Conservation (phyloP, 176 grass and related monocot genomes). For the Juncus inflexus region DNA sequence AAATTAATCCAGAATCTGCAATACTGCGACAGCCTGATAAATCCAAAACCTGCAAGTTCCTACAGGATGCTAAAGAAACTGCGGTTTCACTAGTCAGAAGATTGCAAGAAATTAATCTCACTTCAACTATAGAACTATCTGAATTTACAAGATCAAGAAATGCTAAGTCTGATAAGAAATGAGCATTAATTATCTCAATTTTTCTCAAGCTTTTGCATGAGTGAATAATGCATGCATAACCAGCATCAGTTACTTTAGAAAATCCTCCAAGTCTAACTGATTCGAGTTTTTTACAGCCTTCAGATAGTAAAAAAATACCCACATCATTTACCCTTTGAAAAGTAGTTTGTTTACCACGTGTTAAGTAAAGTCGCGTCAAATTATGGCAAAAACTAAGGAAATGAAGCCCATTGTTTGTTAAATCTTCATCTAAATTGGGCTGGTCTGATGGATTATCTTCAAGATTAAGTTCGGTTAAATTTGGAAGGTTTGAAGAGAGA, state of each 20-base stretch:
- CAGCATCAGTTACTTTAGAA: constrained; percentile 89
- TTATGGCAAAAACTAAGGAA: constrained; percentile 69
- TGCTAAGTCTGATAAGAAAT: constrained; percentile 73
- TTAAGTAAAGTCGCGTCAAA: constrained; percentile 64
- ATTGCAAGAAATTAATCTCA: constrained; percentile 71
- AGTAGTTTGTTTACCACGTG: constrained; percentile 47
- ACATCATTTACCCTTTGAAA: constrained; percentile 89
- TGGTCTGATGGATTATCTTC: constrained; percentile 61
- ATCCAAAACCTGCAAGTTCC: constrained; percentile 66
- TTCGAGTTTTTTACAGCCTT: constrained; percentile 83
- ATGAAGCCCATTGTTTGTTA: constrained; percentile 78
- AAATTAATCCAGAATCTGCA: constrained; percentile 64
- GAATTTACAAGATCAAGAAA: constrained; percentile 74
- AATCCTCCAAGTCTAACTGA: constrained; percentile 83
- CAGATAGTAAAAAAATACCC: constrained; percentile 73
- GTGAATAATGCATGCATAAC: constrained; percentile 74
- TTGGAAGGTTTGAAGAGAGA: constrained; percentile 53
- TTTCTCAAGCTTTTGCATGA: constrained; percentile 75
- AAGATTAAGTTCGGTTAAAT: constrained; percentile 69
- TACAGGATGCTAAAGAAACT: constrained; percentile 73
- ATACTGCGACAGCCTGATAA: constrained; percentile 80
- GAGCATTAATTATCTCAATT: constrained; percentile 69
- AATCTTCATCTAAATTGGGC: constrained; percentile 48
- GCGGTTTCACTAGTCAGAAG: constrained; percentile 78
- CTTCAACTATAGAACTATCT: constrained; percentile 58